A percentile compares a stretch with the other conserved stretches of the same genome.
Evolutionary conservation across 495 filamentous ascomycete genomes (phyloP).

Genomic region (Tirmania nivea): DNA sequence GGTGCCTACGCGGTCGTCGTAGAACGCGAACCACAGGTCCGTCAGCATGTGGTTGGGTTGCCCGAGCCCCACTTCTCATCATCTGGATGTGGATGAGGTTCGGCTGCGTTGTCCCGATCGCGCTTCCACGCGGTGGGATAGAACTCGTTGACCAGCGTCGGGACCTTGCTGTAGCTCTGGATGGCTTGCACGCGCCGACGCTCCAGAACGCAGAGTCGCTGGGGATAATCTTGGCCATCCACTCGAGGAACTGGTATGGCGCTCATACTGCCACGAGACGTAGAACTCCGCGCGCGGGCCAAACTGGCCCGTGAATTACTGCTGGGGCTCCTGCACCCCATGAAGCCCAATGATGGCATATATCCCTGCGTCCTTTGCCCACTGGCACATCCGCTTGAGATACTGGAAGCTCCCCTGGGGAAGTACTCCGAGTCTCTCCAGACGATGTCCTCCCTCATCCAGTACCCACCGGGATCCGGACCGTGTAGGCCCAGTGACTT

Average conservation of each 20-base stretch:
- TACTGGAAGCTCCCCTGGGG: slow-evolving; percentile 33
- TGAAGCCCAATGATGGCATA: slow-evolving; percentile 46
- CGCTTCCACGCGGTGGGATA: slow-evolving; percentile 30
- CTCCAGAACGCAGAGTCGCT: slow-evolving; percentile 28
- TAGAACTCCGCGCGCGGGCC: slow-evolving; percentile 33
- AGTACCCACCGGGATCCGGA: slow-evolving; percentile 45
- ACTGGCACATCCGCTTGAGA: slow-evolving; percentile 32
- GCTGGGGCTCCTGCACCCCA: slow-evolving; percentile 31
- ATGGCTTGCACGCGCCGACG: slow-evolving; percentile 37
- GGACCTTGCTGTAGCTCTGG: too few species aligned
- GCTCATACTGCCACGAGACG: slow-evolving; percentile 31
- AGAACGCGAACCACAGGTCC: slow-evolving; percentile 26
- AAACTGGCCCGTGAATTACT: slow-evolving; percentile 35
- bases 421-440: slow-evolving; percentile 32
- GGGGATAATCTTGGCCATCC: slow-evolving; percentile 36
- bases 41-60: slow-evolving; percentile 25
- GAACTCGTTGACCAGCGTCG: slow-evolving; percentile 22
- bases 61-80: slow-evolving; percentile 35
- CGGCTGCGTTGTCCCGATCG: slow-evolving; percentile 28
- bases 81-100: slow-evolving; percentile 31
- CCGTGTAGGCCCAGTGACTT: slow-evolving; percentile 33
- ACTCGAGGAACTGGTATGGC: slow-evolving; percentile 36
- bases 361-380: slow-evolving; percentile 32
- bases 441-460: slow-evolving; percentile 38
- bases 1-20: slow-evolving; percentile 33